Conservation (phyloP, 2,329 filamentous ascomycete species). For the Emergomyces orientalis region DNA sequence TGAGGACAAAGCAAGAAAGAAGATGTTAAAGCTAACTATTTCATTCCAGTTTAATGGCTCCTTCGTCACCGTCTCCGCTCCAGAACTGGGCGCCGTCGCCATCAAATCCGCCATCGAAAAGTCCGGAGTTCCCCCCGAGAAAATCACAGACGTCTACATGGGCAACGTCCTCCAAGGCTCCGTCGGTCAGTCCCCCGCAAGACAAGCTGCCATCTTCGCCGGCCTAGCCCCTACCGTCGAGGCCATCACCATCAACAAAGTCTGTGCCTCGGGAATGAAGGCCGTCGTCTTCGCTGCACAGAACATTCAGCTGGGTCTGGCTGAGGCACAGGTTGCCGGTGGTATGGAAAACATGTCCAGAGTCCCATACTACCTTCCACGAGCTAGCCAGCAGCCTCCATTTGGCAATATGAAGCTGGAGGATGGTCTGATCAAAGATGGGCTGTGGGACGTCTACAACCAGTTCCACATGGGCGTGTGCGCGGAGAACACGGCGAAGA, state of each 20-base stretch:
- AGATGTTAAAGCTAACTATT: conserved; percentile 7
- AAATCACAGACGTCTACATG: conserved; percentile 92
- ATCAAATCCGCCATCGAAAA: conserved; percentile 87
- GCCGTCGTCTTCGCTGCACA: conserved; percentile 83
- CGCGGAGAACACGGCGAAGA: conserved; percentile 89
- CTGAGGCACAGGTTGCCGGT: conserved; percentile 81
- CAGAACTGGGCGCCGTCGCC: conserved; percentile 79
- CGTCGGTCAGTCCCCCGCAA: conserved; percentile 81
- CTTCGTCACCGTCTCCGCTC: conserved; percentile 70
- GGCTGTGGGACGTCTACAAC: conserved; percentile 92
- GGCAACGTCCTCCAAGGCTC: conserved; percentile 82
- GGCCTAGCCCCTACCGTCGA: conserved; percentile 74
- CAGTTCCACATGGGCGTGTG: conserved; percentile 98
- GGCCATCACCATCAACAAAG: conserved; percentile 92
- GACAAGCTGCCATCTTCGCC: conserved; percentile 83
- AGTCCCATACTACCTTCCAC: conserved; percentile 80
- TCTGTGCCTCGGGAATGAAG: conserved; percentile 92
- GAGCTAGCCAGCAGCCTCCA: conserved; percentile 69
- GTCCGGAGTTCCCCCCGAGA: conserved; percentile 68
- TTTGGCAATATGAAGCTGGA: conserved; percentile 84
- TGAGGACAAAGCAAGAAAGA: background rate
- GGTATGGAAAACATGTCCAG: conserved; percentile 98
- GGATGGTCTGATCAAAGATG: conserved; percentile 89
- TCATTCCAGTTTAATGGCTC: conserved; percentile 85
- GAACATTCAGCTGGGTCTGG: conserved; percentile 84